Percentiles rank a stretch among this genome's conserved stretches.
These are phyloP conservation scores for Alternaria sp. DNA, from an alignment of 2,329 filamentous ascomycete genomes.

Conservation along the genomic window DNA sequence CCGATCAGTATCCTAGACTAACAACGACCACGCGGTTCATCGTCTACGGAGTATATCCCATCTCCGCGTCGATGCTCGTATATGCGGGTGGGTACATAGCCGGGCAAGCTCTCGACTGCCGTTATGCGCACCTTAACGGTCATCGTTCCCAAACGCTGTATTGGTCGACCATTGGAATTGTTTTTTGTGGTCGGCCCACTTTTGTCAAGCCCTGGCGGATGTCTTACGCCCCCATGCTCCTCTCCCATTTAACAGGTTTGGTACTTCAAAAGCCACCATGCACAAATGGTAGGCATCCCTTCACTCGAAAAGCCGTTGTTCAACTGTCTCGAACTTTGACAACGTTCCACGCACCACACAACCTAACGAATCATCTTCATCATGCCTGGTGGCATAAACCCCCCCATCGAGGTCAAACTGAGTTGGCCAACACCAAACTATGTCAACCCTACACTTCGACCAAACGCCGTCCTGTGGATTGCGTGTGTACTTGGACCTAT, in stretches of 20 bases:
- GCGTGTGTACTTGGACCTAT: conserved; percentile 32
- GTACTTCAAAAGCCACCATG: conserved; percentile 12
- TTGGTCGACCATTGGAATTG: background rate
- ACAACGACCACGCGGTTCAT: background rate
- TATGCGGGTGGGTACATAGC: conserved; percentile 8
- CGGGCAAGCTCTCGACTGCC: conserved; percentile 3
- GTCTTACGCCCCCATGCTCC: conserved; percentile 7
- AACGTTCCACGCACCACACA: background rate
- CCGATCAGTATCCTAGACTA: background rate
- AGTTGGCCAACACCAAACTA: conserved; percentile 36
- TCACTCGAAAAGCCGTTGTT: conserved; percentile 4
- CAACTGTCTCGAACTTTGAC: background rate
- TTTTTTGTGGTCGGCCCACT: conserved; percentile 6
- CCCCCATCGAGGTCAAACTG: conserved; percentile 31
- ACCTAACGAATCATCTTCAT: conserved; percentile 4
- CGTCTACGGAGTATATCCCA: background rate
- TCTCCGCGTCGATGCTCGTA: conserved; percentile 2
- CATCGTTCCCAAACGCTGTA: background rate
- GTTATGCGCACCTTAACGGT: conserved; percentile 1
- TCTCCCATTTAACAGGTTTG: conserved; percentile 2
- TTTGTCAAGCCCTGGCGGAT: background rate
- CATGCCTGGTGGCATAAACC: conserved; percentile 41
- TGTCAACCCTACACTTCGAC: conserved; percentile 26
- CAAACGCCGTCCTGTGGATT: conserved; percentile 24
- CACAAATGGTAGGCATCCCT: conserved; percentile 30